Evolutionary conservation across 106 monocot species (phyloP), one percentile per base, ranked within the genome.

Genomic region (Platanthera guangdongensis): DNA sequence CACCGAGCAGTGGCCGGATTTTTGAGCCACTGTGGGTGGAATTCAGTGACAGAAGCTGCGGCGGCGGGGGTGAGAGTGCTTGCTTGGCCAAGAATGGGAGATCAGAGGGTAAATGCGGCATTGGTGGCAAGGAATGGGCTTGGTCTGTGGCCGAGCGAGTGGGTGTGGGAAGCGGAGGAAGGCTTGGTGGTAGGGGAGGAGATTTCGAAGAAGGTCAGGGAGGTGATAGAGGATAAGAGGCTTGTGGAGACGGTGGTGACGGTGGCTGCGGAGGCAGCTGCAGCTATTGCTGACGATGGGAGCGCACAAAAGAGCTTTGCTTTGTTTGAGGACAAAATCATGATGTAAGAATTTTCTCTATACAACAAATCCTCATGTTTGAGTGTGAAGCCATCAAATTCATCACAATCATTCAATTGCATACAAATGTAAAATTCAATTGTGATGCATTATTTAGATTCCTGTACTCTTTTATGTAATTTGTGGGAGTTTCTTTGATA

Each of bases 11-110:
- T 92, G 5, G 92, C 78, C 7, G 81, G 82, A n/a, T 93, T 93
- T 64, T 2, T 93, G 25, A 93, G 84, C 74, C 93, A 93, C 75
- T 86, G 88, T 28, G 88, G 93, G 30, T 90, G 90, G 90, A 90
- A 93, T 77, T 90, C 88, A 13, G 82, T 86, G 77, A 83, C 47
- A 15, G 93, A 93, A 82, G 88, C 88, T 11, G 79, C 79, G 48
- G 8, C 60, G 70, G 18, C 51, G 8, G 88, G 88, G 30, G 79
- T 87, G 79, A 68, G 47, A 22, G 76, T 92, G 76, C 59, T 90
- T 48, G 82, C 79, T 19, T 89, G 86, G 92, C 86, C 92, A 48
- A 78, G 74, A 57, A 7, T 45, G 0, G 90, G 79, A 14, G 90
- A 93, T 45, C 93, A 93, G 83, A 78, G 84, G 54, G 30, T 90